Evolutionary conservation across 2,329 filamentous ascomycete species (phyloP), one percentile per base, ranked within the genome.

Genomic region (Colletotrichum lindemuthianum): DNA sequence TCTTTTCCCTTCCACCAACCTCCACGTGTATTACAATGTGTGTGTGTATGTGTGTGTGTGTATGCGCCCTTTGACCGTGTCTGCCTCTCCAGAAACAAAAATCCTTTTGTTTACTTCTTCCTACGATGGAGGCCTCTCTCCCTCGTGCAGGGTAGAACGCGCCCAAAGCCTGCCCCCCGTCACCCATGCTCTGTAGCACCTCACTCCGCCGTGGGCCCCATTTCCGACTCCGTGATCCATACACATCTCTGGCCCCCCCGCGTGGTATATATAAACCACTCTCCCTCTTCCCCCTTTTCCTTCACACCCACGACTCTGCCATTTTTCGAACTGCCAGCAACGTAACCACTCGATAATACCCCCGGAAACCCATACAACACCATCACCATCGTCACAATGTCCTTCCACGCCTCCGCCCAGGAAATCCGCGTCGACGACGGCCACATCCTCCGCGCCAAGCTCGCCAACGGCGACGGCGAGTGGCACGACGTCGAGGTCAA

Each of bases 361-460:
- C 59, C 36, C 39, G 24, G 12, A 24, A 43, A 16, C 24, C 15
- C 24, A 45, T 4, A n/a, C 13, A 36, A 60, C 45, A 24, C 47
- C 33, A 57, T n/a, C 49, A 56, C 8, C 36, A 56, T 37, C 34
- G 32, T 33, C 13, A 72, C 13, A 44, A 82, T 82, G 81, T 80
- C 77, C 74, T 88, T 88, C 79, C 82, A 86, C 75, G 64, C 71
- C 58, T 78, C 79, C 55, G 79, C 82, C 50, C 61, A 78, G 49
- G 67, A 82, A 67, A 80, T 86, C 71, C 76, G 75, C 69, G 72
- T 87, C 68, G 82, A 84, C 51, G 79, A 86, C 68, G 78, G 77
- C 68, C 78, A 82, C 73, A 80, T 83, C 69, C 84, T 87, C 63
- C 73, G 68, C 33, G 82, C 79, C 63, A 67, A 72, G 50, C 80